These are phyloP conservation scores for Neobulgaria alba DNA, from an alignment of 2,329 filamentous ascomycete genomes.

Conservation along the genomic window DNA sequence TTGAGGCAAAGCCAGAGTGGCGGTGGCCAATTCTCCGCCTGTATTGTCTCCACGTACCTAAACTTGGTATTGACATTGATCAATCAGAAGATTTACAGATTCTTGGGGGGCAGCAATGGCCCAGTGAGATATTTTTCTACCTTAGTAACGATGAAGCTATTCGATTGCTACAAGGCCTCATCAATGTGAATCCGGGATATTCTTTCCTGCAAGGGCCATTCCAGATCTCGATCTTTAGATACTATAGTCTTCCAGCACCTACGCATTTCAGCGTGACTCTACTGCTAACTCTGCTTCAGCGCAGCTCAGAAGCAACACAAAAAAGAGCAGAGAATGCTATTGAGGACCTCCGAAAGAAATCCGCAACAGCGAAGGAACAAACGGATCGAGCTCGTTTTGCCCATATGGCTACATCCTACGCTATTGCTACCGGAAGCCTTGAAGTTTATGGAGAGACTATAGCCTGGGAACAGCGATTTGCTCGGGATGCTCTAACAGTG, in stretches of 20 bases:
- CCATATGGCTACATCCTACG: constrained; percentile 23
- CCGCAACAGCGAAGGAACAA: constrained; percentile 19
- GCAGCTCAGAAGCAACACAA: constrained; percentile 3
- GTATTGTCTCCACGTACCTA: constrained; percentile 11
- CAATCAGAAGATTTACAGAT: constrained; percentile 3
- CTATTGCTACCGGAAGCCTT: constrained; percentile 29
- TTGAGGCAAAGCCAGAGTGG: constrained; percentile 2
- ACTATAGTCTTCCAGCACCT: neutral
- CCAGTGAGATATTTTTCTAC: constrained; percentile 8
- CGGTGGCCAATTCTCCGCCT: constrained; percentile 12
- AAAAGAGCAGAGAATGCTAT: constrained; percentile 3
- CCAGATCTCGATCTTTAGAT: constrained; percentile 5
- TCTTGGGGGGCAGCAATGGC: constrained; percentile 8
- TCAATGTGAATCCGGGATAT: constrained; percentile 2
- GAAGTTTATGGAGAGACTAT: constrained; percentile 26
- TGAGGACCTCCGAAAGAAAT: constrained; percentile 12
- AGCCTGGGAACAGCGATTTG: constrained; percentile 30
- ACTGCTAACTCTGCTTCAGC: constrained; percentile 10
- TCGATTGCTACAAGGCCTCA: constrained; percentile 6
- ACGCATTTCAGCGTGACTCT: constrained; percentile 8
- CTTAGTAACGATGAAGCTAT: constrained; percentile 8
- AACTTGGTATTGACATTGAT: constrained; percentile 10
- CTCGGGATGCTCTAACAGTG: constrained; percentile 30
- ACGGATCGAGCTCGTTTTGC: constrained; percentile 26
- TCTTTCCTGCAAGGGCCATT: constrained; percentile 3